phyloP scores from a whole-genome alignment of 2,329 filamentous ascomycete genomes.

The Fusarium dlaminii region DNA sequence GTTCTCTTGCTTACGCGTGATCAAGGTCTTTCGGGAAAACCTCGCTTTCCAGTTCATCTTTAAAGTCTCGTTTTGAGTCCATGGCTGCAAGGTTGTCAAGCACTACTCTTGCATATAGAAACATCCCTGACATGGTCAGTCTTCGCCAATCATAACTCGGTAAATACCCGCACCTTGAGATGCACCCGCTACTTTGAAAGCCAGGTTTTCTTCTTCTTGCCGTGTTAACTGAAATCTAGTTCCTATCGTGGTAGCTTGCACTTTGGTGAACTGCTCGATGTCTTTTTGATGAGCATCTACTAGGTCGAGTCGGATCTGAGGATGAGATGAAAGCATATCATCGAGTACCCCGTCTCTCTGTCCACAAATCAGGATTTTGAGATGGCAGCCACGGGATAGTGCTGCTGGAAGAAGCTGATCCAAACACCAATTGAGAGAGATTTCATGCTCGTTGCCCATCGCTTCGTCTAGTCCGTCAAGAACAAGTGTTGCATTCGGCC shows the following conservation, averaged over 20 bases:
- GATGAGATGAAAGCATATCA: fast-evolving
- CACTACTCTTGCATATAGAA: not conserved
- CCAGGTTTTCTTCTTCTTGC: fast-evolving
- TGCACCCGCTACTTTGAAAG: fast-evolving
- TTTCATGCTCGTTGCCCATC: fast-evolving
- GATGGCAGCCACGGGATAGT: fast-evolving
- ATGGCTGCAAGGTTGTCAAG: fast-evolving
- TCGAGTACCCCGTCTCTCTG: not conserved
- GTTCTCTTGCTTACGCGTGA: not conserved
- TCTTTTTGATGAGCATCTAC: fast-evolving
- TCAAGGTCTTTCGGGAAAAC: fast-evolving
- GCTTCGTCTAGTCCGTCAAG: not conserved
- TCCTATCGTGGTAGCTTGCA: fast-evolving
- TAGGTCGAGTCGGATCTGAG: fast-evolving
- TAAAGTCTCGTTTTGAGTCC: not conserved
- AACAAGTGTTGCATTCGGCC: fast-evolving
- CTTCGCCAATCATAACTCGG: not conserved
- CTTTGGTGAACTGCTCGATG: fast-evolving
- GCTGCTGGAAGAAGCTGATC: fast-evolving
- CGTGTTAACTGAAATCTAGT: fast-evolving
- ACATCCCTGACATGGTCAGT: not conserved
- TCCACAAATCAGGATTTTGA: not conserved
- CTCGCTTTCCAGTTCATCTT: not conserved
- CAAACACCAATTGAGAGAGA: fast-evolving
- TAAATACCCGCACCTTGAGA: not conserved